phyloP scores from a whole-genome alignment of 345 rosid genomes.

The Noccaea caerulescens region DNA sequence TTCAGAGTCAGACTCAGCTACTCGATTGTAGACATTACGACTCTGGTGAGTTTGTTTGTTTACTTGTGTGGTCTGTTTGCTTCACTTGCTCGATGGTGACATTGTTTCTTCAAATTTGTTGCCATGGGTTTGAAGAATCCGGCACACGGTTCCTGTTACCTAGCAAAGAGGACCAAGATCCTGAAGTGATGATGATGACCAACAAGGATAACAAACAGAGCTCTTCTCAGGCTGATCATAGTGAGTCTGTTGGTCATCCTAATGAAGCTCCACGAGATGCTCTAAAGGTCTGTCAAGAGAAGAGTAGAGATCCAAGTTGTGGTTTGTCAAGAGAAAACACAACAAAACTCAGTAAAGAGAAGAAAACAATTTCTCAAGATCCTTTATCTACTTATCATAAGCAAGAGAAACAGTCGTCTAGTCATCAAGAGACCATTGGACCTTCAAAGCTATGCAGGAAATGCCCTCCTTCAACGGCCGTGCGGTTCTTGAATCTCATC shows the following conservation, averaged over 20 bases:
- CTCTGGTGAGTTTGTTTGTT: slow-evolving; percentile 61
- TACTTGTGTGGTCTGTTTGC: slow-evolving; percentile 56
- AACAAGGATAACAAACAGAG: slow-evolving; percentile 46
- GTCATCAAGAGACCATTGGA: not conserved
- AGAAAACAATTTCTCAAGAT: not conserved
- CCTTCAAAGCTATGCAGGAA: slow-evolving; percentile 28
- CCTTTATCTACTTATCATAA: not conserved
- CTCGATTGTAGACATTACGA: slow-evolving; percentile 47
- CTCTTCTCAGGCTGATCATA: slow-evolving; percentile 27
- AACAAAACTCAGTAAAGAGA: slow-evolving; percentile 18
- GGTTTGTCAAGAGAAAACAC: not conserved
- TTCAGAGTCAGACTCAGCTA: slow-evolving; percentile 39
- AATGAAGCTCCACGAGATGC: slow-evolving; percentile 14
- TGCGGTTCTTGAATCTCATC: slow-evolving; percentile 43
- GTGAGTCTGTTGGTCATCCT: slow-evolving; percentile 36
- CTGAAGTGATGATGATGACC: slow-evolving; percentile 44
- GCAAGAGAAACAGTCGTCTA: slow-evolving; percentile 3
- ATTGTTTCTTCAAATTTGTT: slow-evolving; percentile 52
- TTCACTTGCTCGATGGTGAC: slow-evolving; percentile 47
- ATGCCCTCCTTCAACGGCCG: slow-evolving; percentile 39
- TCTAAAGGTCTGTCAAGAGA: slow-evolving; percentile 33
- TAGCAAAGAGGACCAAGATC: slow-evolving; percentile 55
- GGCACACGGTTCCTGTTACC: slow-evolving; percentile 55
- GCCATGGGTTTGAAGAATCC: slow-evolving; percentile 61
- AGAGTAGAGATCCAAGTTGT: not conserved